Percentiles rank a stretch among this genome's conserved stretches.
phyloP scores from a whole-genome alignment of 1,139 yeast genomes.

The Kodamaea anthophila region DNA sequence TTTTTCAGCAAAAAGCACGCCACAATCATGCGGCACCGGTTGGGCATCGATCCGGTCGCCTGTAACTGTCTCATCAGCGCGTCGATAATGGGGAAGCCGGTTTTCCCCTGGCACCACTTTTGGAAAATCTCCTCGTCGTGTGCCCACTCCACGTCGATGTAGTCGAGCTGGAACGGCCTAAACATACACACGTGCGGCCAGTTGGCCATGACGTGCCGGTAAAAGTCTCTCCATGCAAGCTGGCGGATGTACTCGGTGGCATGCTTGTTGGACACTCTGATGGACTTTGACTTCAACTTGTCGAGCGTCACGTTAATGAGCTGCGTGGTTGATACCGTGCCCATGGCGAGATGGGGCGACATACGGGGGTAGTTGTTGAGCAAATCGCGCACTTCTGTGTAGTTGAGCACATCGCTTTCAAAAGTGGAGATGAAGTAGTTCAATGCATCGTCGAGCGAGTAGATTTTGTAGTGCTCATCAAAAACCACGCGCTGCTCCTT shows the following conservation, averaged over 20 bases:
- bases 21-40: constrained; percentile 48
- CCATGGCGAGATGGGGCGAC: constrained; percentile 43
- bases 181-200: constrained; percentile 51
- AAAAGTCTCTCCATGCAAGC: constrained; percentile 55
- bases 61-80: constrained; percentile 50
- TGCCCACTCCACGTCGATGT: constrained; percentile 36
- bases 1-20: constrained; percentile 50
- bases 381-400: constrained; percentile 14
- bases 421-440: constrained; percentile 21
- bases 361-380: constrained; percentile 31
- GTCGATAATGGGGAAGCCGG: constrained; percentile 53
- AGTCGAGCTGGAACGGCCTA: constrained; percentile 41
- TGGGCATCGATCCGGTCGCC: constrained; percentile 48
- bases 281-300: constrained; percentile 14
- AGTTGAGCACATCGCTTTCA: constrained; percentile 15
- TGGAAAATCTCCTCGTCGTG: constrained; percentile 30
- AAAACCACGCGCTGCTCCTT: constrained; percentile 11
- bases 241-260: constrained; percentile 30
- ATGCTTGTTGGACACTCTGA: constrained; percentile 1
- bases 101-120: constrained; percentile 46
- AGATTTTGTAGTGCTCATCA: constrained; percentile 25
- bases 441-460: constrained; percentile 31
- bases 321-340: constrained; percentile 38
- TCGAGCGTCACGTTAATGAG: constrained; percentile 21
- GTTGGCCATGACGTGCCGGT: constrained; percentile 40